Base-by-base conservation (phyloP, 2,329 filamentous ascomycete species). In the Neonectria hederae region DNA sequence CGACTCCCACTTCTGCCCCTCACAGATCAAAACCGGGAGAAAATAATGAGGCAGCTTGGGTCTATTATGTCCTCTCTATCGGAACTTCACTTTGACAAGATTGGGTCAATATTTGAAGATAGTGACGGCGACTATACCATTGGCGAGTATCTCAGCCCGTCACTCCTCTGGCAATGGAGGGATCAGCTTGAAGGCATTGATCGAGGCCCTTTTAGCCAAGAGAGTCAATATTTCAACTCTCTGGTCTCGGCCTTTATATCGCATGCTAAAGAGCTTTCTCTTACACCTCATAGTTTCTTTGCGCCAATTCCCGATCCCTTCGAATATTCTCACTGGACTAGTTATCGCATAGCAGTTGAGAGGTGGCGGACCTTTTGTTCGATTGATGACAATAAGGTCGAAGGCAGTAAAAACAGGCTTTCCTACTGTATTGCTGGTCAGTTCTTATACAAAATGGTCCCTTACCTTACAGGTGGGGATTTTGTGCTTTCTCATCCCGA, bases 261-360 rank as follows among this genome's bases (percentile, higher is more conserved):
- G 21, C 72, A 76, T 62, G 67, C 56, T 26, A 58, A 69, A 54
- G 64, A 75, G 60, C 74, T 77, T 60, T 53, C 59, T 7, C 63
- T 76, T 11, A 53, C 55, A n/a, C 69, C 72, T 8, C 67, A 76
- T 52, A 55, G 17, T 48, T 76, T 76, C 49, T 74, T 75, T 49
- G 74, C 74, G 10, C 76, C 73, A 3, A 59, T 76, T 42, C 75
- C 72, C 43, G 62, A 71, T 32, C 32, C 59, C 5, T 32, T 51
- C 8, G 69, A 75, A 13, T 78, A 72, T 43, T 38, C 59, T 30
- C 69, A 28, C 7, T 63, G 62, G 59, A 28, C 32, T 3, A 73
- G 65, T 38, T 72, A 72, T 43, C 55, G 4, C 10, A 17, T 11
- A 4, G 64, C 66, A 17, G 26, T 43, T 3, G 17, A 32, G 14